A percentile compares a stretch with the other conserved stretches of the same genome.
Conservation (phyloP, 1,284 basidiomycete species). For the Puccinia hordei region DNA sequence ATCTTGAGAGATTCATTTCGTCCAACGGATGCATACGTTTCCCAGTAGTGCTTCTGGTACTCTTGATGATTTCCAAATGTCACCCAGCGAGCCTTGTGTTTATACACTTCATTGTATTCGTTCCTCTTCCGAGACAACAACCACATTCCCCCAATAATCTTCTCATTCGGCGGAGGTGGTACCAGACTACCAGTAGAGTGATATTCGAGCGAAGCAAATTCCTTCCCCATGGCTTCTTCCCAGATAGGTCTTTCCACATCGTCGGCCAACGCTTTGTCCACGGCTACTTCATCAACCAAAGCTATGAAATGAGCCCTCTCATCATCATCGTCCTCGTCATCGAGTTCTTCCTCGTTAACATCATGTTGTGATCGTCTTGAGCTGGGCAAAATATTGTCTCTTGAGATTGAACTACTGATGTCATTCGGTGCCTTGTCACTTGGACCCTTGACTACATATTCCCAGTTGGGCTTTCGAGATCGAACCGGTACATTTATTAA, state of each 20-base stretch:
- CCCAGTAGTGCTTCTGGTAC: too few species aligned
- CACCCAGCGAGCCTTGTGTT: too few species aligned
- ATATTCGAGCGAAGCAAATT: neutral
- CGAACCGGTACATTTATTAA: too few species aligned
- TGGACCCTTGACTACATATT: neutral
- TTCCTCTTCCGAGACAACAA: neutral
- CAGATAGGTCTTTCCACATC: neutral
- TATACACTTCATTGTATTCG: neutral
- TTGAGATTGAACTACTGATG: slow-evolving; percentile 1
- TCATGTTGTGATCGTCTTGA: too few species aligned
- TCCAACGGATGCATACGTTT: too few species aligned
- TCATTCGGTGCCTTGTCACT: neutral
- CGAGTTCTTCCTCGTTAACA: neutral
- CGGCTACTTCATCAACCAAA: neutral
- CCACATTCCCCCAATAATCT: slow-evolving; percentile 44
- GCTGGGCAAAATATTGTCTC: neutral
- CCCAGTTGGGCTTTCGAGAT: neutral
- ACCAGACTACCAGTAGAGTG: slow-evolving; percentile 9
- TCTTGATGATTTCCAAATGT: too few species aligned
- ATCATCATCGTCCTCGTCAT: neutral
- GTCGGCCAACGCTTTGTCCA: neutral
- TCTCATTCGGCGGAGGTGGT: neutral
- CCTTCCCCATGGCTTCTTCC: neutral
- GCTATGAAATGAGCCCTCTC: neutral
- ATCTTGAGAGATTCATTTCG: too few species aligned